phyloP scores from a whole-genome alignment of 306 rosid species.

The Begonia masoniana region DNA sequence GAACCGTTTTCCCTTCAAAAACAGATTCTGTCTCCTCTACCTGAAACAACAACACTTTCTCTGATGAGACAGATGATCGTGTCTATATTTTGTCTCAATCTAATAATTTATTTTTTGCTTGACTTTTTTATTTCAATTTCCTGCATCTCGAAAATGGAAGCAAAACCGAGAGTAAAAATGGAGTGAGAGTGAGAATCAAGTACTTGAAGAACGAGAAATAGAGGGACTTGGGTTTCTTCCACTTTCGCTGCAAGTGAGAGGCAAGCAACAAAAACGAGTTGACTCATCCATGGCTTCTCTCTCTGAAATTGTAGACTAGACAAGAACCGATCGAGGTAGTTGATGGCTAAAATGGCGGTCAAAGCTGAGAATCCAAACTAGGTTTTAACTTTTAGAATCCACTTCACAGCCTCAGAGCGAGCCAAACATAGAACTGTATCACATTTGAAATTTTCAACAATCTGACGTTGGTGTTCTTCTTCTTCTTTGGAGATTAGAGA shows the following conservation, averaged over 20 bases:
- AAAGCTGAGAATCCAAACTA: constrained; percentile 44
- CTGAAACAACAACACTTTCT: constrained; percentile 20
- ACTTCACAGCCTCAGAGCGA: constrained; percentile 36
- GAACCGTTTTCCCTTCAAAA: constrained; percentile 54
- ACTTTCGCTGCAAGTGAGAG: constrained; percentile 62
- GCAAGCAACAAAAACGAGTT: constrained; percentile 58
- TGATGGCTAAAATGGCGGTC: constrained; percentile 45
- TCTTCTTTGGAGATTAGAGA: constrained; percentile 57
- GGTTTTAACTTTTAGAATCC: constrained; percentile 57
- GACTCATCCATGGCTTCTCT: constrained; percentile 57
- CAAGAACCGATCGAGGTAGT: constrained; percentile 45
- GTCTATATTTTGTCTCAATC: neutral
- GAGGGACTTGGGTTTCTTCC: constrained; percentile 63
- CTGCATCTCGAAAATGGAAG: neutral
- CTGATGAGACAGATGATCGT: too few relatives aligned
- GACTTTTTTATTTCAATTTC: neutral
- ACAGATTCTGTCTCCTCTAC: constrained; percentile 33
- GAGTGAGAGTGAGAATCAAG: too few relatives aligned
- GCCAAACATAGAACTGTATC: constrained; percentile 19
- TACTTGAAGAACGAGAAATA: constrained; percentile 57
- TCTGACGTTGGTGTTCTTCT: constrained; percentile 10
- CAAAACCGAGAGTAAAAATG: neutral
- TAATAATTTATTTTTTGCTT: neutral
- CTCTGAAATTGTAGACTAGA: constrained; percentile 35
- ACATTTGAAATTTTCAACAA: constrained; percentile 7